Evolutionary conservation across 139 green algal genomes (phyloP).

Genomic region (Eudorina sp.): DNA sequence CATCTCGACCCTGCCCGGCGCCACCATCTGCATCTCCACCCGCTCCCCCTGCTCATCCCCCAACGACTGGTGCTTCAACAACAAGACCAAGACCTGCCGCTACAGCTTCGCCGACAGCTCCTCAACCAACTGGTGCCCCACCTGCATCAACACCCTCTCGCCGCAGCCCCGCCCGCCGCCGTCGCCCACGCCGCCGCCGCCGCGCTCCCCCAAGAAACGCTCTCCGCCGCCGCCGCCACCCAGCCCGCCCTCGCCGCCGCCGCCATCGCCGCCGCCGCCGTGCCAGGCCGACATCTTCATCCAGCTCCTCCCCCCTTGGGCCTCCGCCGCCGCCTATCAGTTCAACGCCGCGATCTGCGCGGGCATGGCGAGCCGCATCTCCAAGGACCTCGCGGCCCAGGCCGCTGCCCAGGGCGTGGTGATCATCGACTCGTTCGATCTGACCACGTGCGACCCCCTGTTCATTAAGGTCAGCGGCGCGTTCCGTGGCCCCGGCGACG

Average conservation of each 20-base stretch:
- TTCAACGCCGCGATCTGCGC: not conserved
- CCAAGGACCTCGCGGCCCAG: not conserved
- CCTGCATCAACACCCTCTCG: not conserved
- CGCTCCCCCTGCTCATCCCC: not conserved
- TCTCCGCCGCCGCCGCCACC: not conserved
- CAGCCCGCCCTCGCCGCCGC: not conserved
- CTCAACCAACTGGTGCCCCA: constrained; percentile 17
- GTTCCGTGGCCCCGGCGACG: not conserved
- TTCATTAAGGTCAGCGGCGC: not conserved
- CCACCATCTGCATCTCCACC: not conserved
- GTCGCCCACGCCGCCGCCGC: not conserved
- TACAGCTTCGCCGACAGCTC: constrained; percentile 6
- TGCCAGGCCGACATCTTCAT: not conserved
- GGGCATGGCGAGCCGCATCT: not conserved
- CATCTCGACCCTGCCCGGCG: not conserved
- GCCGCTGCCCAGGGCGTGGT: not conserved
- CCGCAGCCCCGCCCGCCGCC: not conserved
- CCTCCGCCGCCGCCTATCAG: not conserved
- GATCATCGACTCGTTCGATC: not conserved
- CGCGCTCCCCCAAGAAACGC: no score
- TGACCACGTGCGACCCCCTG: not conserved
- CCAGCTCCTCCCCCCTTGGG: not conserved
- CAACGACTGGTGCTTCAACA: constrained; percentile 7
- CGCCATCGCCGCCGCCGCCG: not conserved
- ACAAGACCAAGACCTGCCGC: not conserved